phyloP scores from a whole-genome alignment of 2,329 filamentous ascomycete species.

The Colletotrichum abscissum region DNA sequence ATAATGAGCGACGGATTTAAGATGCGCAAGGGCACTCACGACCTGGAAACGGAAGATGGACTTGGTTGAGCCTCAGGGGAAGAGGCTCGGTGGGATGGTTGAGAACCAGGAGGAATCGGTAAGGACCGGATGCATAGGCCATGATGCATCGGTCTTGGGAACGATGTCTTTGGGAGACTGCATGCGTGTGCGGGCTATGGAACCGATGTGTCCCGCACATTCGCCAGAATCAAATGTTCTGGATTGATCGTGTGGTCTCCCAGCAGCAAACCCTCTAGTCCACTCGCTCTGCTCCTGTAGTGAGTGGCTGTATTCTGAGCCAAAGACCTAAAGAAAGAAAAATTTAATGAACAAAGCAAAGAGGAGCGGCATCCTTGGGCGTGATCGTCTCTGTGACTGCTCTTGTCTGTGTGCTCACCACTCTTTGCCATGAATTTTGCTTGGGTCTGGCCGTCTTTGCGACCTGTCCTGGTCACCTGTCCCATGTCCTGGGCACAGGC shows the following conservation, averaged over 20 bases:
- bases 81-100: conserved; percentile 3
- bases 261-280: conserved; percentile 2
- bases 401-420: conserved; percentile 24
- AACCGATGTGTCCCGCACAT: neutral
- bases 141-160: conserved; percentile 6
- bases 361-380: conserved; percentile 19
- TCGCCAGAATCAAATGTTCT: neutral
- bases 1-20: conserved; percentile 31
- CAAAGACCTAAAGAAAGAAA: conserved; percentile 25
- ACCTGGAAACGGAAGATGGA: conserved; percentile 9
- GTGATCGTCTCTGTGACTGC: conserved; percentile 34
- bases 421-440: conserved; percentile 19
- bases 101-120: neutral
- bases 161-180: conserved; percentile 4
- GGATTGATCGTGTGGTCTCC: conserved; percentile 23
- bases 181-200: conserved; percentile 4
- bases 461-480: neutral
- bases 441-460: neutral
- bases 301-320: conserved; percentile 35
- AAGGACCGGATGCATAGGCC: conserved; percentile 11
- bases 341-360: conserved; percentile 33
- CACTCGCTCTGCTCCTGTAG: conserved; percentile 28
- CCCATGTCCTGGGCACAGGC: neutral
- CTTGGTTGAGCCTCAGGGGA: conserved; percentile 2
- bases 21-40: conserved; percentile 2